Evolutionary conservation across 345 rosid species (phyloP).

Genomic region (Streptanthus diversifolius): DNA sequence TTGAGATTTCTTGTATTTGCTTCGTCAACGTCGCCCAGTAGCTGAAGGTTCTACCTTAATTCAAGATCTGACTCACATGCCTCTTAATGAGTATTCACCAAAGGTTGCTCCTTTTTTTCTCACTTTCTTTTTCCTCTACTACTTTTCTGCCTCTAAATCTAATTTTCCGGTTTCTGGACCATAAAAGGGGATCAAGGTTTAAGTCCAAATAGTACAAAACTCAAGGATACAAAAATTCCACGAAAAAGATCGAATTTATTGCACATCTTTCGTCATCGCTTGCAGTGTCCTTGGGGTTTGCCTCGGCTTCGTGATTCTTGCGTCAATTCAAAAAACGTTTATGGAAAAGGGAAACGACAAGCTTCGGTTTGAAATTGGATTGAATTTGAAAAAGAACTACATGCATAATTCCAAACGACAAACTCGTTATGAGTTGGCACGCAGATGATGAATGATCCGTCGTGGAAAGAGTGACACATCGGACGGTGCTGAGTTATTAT

Average conservation of each 20-base stretch:
- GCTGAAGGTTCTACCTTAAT: conserved; percentile 11
- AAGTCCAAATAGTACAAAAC: conserved; percentile 10
- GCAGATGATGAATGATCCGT: conserved; percentile 5
- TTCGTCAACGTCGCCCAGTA: conserved; percentile 2
- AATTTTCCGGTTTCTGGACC: conserved; percentile 21
- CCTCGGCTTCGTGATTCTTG: not conserved
- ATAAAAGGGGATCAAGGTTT: conserved; percentile 31
- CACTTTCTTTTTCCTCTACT: not conserved
- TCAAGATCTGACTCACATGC: conserved; percentile 26
- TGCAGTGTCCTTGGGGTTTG: not conserved
- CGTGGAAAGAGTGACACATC: conserved; percentile 34
- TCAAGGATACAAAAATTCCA: not conserved
- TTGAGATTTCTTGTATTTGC: not conserved
- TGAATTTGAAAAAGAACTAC: conserved; percentile 9
- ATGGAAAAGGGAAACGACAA: conserved; percentile 21
- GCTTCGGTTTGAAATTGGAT: conserved; percentile 13
- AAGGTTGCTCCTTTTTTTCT: conserved; percentile 14
- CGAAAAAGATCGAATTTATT: not conserved
- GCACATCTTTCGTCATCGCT: not conserved
- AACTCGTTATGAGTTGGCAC: conserved; percentile 28
- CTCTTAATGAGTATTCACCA: conserved; percentile 9
- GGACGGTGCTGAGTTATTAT: conserved; percentile 30
- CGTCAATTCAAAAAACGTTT: conserved; percentile 7
- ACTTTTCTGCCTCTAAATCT: conserved; percentile 1
- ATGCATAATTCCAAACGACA: conserved; percentile 23